Conservation (phyloP, 83 land plant genomes). For the Picea mariana region DNA sequence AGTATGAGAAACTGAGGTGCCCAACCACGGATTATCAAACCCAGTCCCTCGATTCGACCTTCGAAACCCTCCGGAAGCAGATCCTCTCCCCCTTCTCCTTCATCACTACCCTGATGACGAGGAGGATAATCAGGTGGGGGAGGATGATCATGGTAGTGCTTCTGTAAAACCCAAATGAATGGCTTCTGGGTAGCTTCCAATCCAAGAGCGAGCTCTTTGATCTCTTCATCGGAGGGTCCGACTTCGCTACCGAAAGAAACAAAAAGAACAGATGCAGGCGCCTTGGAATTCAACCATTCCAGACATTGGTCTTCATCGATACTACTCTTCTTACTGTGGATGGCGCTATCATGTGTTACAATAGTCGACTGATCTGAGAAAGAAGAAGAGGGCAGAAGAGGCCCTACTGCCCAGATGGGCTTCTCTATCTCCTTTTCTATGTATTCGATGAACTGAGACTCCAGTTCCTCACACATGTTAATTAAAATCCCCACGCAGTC, state of each 20-base stretch:
- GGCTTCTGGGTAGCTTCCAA: slow-evolving; percentile 29
- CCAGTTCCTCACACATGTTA: slow-evolving; percentile 53
- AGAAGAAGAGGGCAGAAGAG: slow-evolving; percentile 42
- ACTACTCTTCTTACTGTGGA: slow-evolving; percentile 24
- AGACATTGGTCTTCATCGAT: slow-evolving; percentile 33
- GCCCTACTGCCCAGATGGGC: slow-evolving; percentile 56
- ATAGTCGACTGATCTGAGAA: slow-evolving; percentile 28
- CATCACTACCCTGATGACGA: too few species aligned
- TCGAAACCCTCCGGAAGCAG: slow-evolving; percentile 36
- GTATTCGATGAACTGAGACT: slow-evolving; percentile 47
- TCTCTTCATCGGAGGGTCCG: slow-evolving; percentile 25
- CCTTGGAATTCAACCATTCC: slow-evolving; percentile 39
- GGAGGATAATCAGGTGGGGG: too few species aligned
- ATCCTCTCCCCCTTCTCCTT: too few species aligned
- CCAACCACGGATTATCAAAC: slow-evolving; percentile 58
- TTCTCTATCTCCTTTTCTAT: slow-evolving; percentile 23
- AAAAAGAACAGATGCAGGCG: slow-evolving; percentile 43
- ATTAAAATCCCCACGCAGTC: slow-evolving; percentile 30
- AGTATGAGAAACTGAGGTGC: slow-evolving; percentile 69
- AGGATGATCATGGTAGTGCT: too few species aligned
- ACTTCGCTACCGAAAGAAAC: slow-evolving; percentile 48
- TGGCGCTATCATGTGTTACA: slow-evolving; percentile 30
- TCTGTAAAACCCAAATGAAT: slow-evolving; percentile 59
- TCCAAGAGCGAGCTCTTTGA: slow-evolving; percentile 40
- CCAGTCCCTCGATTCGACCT: slow-evolving; percentile 30